Evolutionary conservation across 169 alveolate species (phyloP), one percentile per base, ranked within the genome.

Genomic region (Cryptosporidium viatorum): DNA sequence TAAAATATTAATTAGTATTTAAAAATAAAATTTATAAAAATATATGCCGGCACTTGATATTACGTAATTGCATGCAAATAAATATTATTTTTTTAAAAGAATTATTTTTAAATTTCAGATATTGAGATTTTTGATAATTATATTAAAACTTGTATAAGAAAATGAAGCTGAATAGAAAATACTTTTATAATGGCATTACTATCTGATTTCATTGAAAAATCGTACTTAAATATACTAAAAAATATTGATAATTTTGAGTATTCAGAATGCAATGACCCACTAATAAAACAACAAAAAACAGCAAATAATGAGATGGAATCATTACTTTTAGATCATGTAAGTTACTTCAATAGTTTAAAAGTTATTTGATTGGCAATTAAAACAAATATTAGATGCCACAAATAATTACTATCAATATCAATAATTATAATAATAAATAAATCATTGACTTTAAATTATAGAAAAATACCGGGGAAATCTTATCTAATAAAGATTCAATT

Each of bases 191-290:
- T 80, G 89, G 45, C 43, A 4, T 31, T 62, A 41, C 6, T 80
- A 37, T 35, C 89, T 7, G 89, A 80, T 7, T 80, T 80, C 23
- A 80, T 80, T 45, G 89, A 80, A 80, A 80, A 62, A 5, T 62
- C 75, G 2, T 80, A 80, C 55, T 62, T 80, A 23, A 65, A 62
- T 67, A 62, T 65, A 59, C 33, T 80, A 16, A 80, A 80, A 41
- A 80, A 62, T 43, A 59, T 80, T 35, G 89, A 80, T 37, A 62
- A 60, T 26, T 50, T 80, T 60, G 89, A 80, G 16, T 23, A 43
- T 21, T 14, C 74, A 29, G 75, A 80, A 45, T 31, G 73, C 33
- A 41, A 29, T 12, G 75, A 80, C 18, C 67, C 74, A 8, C n/a
- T 80, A 62, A 80, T 62, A 80, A 80, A 80, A 45, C 80, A 62